Evolutionary conservation across 345 rosid genomes (phyloP), one percentile per base, ranked within the genome.

Genomic region (Eutrema japonicum): DNA sequence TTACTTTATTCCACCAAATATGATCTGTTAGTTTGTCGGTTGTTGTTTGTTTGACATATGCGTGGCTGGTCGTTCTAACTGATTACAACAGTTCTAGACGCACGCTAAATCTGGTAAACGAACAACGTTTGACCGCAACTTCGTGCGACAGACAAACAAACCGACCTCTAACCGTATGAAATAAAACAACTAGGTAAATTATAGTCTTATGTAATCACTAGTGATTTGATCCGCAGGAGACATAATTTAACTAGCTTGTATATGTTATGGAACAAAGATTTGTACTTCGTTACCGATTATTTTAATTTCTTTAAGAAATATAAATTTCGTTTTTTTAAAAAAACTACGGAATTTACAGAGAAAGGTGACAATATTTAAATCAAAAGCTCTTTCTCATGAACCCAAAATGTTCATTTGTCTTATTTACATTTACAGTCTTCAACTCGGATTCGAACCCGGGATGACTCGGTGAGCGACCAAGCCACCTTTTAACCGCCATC

Each of bases 401-500:
- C 51, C 10, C 33, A 29, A 66, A 47, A 29, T 40, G 72, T 58
- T 52, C 56, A 46, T 14, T 61, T 32, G 3, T 66, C 48, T 71
- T 59, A 76, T 54, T 63, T 63, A 69, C 75, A 76, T 53, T 63
- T 69, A 62, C 38, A 62, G 38, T 52, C 52, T 63, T 38, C 8
- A 68, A 47, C 81, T 82, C 85, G 78, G 73, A 81, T 59, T 71
- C 42, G 66, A 85, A 83, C 86, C 68, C 80, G 82, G 93, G 93
- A 89, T 82, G 91, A 89, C 93, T 85, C 82, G 85, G 88, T 86
- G 72, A 79, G 51, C 72, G 55, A 80, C 84, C 75, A 83, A 80
- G 74, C 80, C 78, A 47, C 75, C 82, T 66, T 66, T 42, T 55
- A 41, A 62, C 32, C 77, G 96, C 96, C 90, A 83, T 89, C 96